Conservation (phyloP, 2,329 filamentous ascomycete species). For the Botrytis deweyae region DNA sequence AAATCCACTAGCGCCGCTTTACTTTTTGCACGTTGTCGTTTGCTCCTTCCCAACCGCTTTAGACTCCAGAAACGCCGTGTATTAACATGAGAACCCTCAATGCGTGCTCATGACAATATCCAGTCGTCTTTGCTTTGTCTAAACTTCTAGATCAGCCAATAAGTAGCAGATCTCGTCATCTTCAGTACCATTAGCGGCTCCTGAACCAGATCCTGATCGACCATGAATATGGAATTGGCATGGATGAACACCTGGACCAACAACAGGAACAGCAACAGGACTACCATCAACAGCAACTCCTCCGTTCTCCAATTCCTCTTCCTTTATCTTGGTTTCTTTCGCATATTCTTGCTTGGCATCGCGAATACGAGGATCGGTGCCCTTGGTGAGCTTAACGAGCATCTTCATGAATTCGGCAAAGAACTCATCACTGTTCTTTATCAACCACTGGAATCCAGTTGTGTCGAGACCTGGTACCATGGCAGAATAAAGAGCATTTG, state of each 20-base stretch:
- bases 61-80: neutral
- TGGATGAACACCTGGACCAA: slow-evolving; percentile 22
- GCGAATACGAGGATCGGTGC: slow-evolving; percentile 30
- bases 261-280: neutral
- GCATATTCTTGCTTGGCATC: slow-evolving; percentile 20
- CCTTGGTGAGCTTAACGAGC: slow-evolving; percentile 9
- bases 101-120: neutral
- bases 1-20: neutral
- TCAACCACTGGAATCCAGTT: neutral
- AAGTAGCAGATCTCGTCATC: slow-evolving; percentile 1
- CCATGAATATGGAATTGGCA: slow-evolving; percentile 25
- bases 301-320: neutral
- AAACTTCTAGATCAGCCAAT: neutral
- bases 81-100: neutral
- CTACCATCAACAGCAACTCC: neutral
- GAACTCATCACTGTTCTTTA: slow-evolving; percentile 19
- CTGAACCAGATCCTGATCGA: neutral
- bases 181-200: too few species aligned
- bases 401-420: slow-evolving; percentile 27
- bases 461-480: slow-evolving; percentile 11
- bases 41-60: neutral
- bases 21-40: neutral
- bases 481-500: slow-evolving; percentile 20
- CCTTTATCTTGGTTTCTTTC: neutral
- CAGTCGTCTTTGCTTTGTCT: neutral